These are phyloP conservation scores for Aspergillus fumigatiaffinis DNA, from an alignment of 2,329 filamentous ascomycete genomes.

Conservation along the genomic window DNA sequence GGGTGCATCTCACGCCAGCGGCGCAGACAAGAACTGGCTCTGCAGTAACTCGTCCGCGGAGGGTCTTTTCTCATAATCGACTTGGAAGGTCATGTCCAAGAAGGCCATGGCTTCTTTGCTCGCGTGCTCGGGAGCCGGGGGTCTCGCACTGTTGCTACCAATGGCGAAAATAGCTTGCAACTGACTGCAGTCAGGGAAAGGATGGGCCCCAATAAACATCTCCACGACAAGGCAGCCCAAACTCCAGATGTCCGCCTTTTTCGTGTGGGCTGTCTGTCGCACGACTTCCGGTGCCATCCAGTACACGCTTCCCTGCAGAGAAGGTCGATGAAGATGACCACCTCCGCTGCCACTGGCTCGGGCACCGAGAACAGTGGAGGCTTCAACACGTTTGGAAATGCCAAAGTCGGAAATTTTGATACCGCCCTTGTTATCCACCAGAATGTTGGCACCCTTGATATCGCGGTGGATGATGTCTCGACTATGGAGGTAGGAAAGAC, in stretches of 20 bases:
- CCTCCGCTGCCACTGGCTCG: constrained; percentile 36
- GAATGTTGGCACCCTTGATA: constrained; percentile 98
- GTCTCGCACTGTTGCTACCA: constrained; percentile 78
- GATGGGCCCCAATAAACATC: constrained; percentile 97
- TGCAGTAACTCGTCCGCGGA: constrained; percentile 86
- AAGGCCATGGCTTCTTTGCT: constrained; percentile 82
- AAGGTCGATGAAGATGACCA: constrained; percentile 55
- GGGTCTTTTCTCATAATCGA: constrained; percentile 88
- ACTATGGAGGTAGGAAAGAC: constrained; percentile 88
- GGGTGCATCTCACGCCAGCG: constrained; percentile 52
- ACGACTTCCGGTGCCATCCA: constrained; percentile 99
- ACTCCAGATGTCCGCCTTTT: constrained; percentile 98
- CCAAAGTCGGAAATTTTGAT: constrained; percentile 99
- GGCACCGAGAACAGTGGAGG: constrained; percentile 68
- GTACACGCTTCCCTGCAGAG: constrained; percentile 94
- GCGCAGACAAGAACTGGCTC: constrained; percentile 70
- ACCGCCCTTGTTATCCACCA: constrained; percentile 97
- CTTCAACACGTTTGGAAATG: constrained; percentile 96
- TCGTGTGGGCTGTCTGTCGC: constrained; percentile 94
- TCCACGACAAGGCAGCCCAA: constrained; percentile 94
- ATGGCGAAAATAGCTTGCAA: constrained; percentile 99
- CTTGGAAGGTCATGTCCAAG: constrained; percentile 84
- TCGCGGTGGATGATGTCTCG: constrained; percentile 97
- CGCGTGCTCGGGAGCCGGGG: constrained; percentile 81
- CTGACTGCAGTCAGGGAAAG: constrained; percentile 95